phyloP scores from a whole-genome alignment of 176 grass and related monocot genomes.

The Hyparrhenia diplandra region DNA sequence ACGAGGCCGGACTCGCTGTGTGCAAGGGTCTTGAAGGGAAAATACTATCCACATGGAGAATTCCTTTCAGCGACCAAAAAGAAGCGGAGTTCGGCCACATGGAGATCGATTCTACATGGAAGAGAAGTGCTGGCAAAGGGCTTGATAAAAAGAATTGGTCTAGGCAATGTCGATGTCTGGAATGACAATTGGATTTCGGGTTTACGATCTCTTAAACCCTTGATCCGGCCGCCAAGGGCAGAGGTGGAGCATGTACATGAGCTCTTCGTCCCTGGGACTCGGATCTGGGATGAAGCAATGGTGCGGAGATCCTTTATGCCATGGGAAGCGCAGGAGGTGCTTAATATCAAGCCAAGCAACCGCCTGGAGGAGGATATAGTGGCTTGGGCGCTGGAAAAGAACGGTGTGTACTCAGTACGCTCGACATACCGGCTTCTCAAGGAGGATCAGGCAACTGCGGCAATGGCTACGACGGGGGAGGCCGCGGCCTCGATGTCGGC shows the following conservation, averaged over 20 bases:
- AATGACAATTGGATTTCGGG: background rate
- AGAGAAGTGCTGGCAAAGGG: background rate
- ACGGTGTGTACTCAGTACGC: too few relatives aligned
- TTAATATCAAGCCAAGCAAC: background rate
- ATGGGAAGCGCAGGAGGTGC: background rate
- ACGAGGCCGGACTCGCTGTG: too few relatives aligned
- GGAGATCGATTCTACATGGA: background rate
- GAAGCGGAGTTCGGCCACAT: too few relatives aligned
- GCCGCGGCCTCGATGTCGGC: too few relatives aligned
- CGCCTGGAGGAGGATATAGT: background rate
- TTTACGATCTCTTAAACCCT: rapidly evolving
- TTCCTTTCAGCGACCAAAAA: too few relatives aligned
- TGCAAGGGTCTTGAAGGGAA: too few relatives aligned
- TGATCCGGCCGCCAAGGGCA: rapidly evolving
- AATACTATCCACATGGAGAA: too few relatives aligned
- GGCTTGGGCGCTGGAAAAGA: background rate
- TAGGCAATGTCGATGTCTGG: too few relatives aligned
- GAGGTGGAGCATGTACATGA: background rate
- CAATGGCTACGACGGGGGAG: too few relatives aligned
- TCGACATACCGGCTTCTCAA: too few relatives aligned
- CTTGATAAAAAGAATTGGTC: background rate
- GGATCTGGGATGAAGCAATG: background rate
- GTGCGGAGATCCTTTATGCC: background rate
- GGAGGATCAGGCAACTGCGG: too few relatives aligned
- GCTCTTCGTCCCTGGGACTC: background rate